Base-by-base conservation (phyloP, 805 yeast genomes). In the Monosporozyma siamensis region DNA sequence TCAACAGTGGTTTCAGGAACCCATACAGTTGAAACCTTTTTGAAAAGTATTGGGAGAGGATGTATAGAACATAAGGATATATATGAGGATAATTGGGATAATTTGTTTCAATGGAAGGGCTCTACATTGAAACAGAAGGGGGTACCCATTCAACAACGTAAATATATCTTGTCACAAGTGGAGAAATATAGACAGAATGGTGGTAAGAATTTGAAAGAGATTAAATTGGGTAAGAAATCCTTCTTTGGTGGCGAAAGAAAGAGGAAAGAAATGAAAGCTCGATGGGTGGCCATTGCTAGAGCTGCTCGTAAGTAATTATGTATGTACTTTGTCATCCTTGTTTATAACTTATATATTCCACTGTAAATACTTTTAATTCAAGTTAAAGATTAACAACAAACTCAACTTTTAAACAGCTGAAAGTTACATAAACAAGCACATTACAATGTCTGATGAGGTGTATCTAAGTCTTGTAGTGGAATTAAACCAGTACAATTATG, bases 231-330 rank as follows among this genome's bases (percentile, higher is more conserved):
- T n/a, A 80, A 73, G 69, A 86, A 86, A 71, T 71, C 74, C 53
- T 69, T 68, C 53, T 69, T 78, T 65, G 96, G 96, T 21, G 95
- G 96, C 56, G 96, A 88, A 65, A 76, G 95, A 61, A 82, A 78
- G 54, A 74, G 81, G 47, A 77, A 73, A 54, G 82, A 80, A 56
- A 72, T 72, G 50, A 65, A 70, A 14, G 90, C 95, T 8, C 74
- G 74, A 48, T 60, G 75, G 64, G 64, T 73, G 42, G 72, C 78
- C 42, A 76, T 75, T 51, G 75, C 35, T 18, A 32, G 23, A 32
- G 21, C 35, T 9, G 21, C 17, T 6, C 17, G 23, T 10, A 9
- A 32, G 12, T 32, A 32, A 9, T 4, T 17, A 14, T 15, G 12
- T 11, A 1, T 4, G 5, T 4, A 3, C 7, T 4, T 32, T 12